Percentiles rank a stretch among this genome's conserved stretches.
Evolutionary conservation across 192 early-diverging fungal species (phyloP).

Genomic region (Backusella tuberculispora): DNA sequence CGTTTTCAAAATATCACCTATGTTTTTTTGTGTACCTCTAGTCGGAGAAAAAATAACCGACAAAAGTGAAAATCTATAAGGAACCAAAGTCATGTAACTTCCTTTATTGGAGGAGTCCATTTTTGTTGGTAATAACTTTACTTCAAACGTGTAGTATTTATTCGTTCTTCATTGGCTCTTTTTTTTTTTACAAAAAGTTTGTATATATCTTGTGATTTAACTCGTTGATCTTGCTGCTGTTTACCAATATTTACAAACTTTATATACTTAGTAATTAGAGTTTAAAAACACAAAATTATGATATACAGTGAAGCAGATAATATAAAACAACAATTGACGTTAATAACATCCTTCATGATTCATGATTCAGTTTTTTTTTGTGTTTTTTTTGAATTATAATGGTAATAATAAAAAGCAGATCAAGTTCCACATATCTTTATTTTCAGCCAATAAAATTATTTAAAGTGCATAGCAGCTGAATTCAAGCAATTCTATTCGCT

Average conservation of each 20-base stretch:
- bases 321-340: not conserved
- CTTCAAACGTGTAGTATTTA: not conserved
- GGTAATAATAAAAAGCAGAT: not conserved
- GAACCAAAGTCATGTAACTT: not conserved
- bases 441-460: not conserved
- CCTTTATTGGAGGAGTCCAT: not conserved
- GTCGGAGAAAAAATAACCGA: not conserved
- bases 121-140: not conserved
- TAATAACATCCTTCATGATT: not conserved
- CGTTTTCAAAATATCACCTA: not conserved
- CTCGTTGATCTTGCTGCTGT: not conserved
- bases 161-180: not conserved
- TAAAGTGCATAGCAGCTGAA: not conserved
- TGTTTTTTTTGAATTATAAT: not conserved
- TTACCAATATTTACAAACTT: not conserved
- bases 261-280: not conserved
- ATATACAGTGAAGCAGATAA: not conserved
- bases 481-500: not conserved
- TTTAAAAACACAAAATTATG: not conserved
- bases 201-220: not conserved
- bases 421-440: constrained; percentile 3
- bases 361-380: no score
- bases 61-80: not conserved
- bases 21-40: not conserved
- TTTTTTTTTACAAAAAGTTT: not conserved